A percentile compares a stretch with the other conserved stretches of the same genome.
Conservation (phyloP, 2,329 filamentous ascomycete species). For the Aaosphaeria arxii region DNA sequence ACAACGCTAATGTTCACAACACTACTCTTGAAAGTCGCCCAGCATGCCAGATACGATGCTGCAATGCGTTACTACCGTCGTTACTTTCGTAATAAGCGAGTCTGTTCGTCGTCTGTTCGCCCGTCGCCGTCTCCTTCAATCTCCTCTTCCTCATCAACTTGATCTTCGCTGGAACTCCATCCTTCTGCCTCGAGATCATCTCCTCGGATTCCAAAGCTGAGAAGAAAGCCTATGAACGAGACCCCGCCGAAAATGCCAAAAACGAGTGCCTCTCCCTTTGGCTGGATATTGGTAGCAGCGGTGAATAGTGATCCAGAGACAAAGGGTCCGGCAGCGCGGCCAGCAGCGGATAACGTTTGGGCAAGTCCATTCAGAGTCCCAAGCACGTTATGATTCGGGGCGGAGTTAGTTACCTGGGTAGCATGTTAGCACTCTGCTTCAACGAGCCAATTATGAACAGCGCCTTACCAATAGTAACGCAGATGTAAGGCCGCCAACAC, state of each 20-base stretch:
- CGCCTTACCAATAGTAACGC: constrained; percentile 75
- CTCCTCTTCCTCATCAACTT: constrained; percentile 27
- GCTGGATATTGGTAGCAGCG: constrained; percentile 66
- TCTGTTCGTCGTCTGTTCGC: constrained; percentile 21
- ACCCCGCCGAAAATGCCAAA: constrained; percentile 88
- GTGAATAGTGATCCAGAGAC: constrained; percentile 85
- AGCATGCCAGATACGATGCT: too few relatives aligned
- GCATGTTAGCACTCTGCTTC: constrained; percentile 6
- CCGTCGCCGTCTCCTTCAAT: constrained; percentile 7
- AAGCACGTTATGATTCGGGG: constrained; percentile 78
- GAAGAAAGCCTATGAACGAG: constrained; percentile 73
- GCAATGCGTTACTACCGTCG: too few relatives aligned
- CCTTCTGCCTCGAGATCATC: constrained; percentile 57
- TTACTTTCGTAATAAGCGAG: constrained; percentile 28
- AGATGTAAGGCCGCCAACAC: constrained; percentile 85
- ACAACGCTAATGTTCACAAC: too few relatives aligned
- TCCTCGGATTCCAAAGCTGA: constrained; percentile 75
- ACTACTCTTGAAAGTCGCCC: too few relatives aligned
- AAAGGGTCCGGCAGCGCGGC: constrained; percentile 84
- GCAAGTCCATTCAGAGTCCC: constrained; percentile 91
- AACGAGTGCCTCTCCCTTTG: constrained; percentile 78
- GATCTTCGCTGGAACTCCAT: constrained; percentile 42
- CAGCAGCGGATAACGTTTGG: constrained; percentile 88
- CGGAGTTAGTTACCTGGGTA: constrained; percentile 83
- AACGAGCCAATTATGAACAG: too few relatives aligned